Base-by-base conservation (phyloP, 2,329 filamentous ascomycete species). In the Arthrobotrys entomopaga region DNA sequence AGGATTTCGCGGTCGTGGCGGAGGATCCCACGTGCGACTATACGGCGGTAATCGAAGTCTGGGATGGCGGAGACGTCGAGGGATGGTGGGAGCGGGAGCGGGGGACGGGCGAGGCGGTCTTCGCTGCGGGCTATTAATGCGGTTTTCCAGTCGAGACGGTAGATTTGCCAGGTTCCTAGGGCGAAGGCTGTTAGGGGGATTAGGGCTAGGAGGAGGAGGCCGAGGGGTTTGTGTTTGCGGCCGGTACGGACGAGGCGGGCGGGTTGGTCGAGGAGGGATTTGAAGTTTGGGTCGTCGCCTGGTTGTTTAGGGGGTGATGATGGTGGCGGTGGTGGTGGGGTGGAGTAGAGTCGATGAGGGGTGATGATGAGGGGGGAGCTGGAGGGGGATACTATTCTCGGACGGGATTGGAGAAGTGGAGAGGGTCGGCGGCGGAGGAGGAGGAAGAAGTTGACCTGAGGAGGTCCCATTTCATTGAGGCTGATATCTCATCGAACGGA, bases 1-100 rank as follows among this genome's bases (percentile, higher is more conserved):
- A 99, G 85, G 93, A 99, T 99, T 84, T 99, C 95, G 81, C 91
- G 88, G 80, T 97, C 93, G 82, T 99, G 95, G 43, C 91, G 84
- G 78, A 92, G 89, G 65, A 82, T 84, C 8, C 95, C 95, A 0
- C 84, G 87, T 10, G 92, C 90, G 76, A 87, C 86, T 57, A 99
- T 91, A 65, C 92, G 87, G 74, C 95, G 87, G 83, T 94, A 97
- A 81, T 99, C 94, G 81, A 99, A 99, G 42, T 96, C 92, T 77
- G 88, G 84, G 77, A 97, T 86, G 8, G 90, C 92, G n/a, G 85
- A 83, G 0, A 92, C 90, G 80, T 98, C 93, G 76, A 99, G 86
- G 64, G 87, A 86, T 1, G 92, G 89, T 2, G 95, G 95, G 0
- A 99, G 84, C 0, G 94, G 94, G 0, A 99, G 84, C 0, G 95